Evolutionary conservation across 2,329 filamentous ascomycete species (phyloP), one percentile per base, ranked within the genome.

Genomic region (Talaromyces sp.): DNA sequence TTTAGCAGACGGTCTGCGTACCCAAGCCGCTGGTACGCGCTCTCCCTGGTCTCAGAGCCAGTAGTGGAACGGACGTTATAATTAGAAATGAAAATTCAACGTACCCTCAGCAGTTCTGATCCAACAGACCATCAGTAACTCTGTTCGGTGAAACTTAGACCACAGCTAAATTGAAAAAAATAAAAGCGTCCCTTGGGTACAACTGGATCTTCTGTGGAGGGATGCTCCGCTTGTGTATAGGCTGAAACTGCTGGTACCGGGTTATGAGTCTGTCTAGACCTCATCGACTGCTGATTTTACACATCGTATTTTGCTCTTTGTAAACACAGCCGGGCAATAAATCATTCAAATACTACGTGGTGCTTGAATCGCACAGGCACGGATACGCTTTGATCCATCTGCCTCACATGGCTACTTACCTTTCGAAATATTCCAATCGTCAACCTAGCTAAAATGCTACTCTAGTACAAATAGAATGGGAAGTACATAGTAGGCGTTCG

Each of bases 181-280:
- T 18, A 16, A 31, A 5, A 9, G 23, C 11, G 39, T 35, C 28
- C 58, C 58, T 60, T 60, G 58, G 58, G 58, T 28, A 37, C 16
- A 35, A 9, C 44, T 28, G 44, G 25, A 48, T 28, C 44, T 25
- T 11, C n/a, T 35, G 50, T 54, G 31, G 58, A 50, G 44, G 58
- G 52, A 52, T 60, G 58, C 58, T 60, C 58, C 58, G 58, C 58
- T 60, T 60, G 58, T 44, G 48, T 52, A 33, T 37, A 31, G 23
- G 9, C 28, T 28, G n/a, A 52, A 52, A 18, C 31, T 14, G 44
- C 31, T 23, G 28, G 16, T 31, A 28, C 39, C 56, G 48, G 25
- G 48, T 21, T 58, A 37, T 37, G 44, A 28, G 18, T 14, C 8
- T 48, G 44, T 60, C 58, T 60, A 60, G 58, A 23, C 44, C 37